A percentile compares a stretch with the other conserved stretches of the same genome.
Evolutionary conservation across 2,329 filamentous ascomycete genomes (phyloP).

Genomic region (Ophiosphaerella korrae): DNA sequence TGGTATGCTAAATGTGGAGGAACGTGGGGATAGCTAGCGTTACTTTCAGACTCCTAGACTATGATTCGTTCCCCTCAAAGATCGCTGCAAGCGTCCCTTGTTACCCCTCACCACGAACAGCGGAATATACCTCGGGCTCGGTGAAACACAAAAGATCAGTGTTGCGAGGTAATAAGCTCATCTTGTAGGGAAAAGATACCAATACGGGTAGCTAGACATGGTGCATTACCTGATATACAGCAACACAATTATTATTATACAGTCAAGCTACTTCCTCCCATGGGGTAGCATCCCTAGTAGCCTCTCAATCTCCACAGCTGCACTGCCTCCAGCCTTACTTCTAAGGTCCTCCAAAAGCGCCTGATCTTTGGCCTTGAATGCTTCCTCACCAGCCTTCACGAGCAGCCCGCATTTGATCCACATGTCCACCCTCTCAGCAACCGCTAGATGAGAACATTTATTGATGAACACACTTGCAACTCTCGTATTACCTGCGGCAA

Average conservation of each 20-base stretch:
- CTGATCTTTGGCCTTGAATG: constrained; percentile 78
- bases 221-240: background rate
- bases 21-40: constrained; percentile 13
- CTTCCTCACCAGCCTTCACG: constrained; percentile 88
- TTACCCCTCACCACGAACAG: too few species aligned
- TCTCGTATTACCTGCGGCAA: constrained; percentile 88
- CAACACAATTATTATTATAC: background rate
- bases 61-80: too few species aligned
- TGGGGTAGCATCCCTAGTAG: constrained; percentile 61
- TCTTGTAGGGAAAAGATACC: too few species aligned
- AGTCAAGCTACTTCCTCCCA: constrained; percentile 12
- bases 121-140: too few species aligned
- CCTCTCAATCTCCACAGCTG: constrained; percentile 80
- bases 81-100: too few species aligned
- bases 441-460: constrained; percentile 77
- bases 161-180: too few species aligned
- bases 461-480: constrained; percentile 83
- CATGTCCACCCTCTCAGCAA: constrained; percentile 80
- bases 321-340: constrained; percentile 72
- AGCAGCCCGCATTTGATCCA: constrained; percentile 95
- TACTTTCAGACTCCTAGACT: too few species aligned
- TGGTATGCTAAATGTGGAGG: background rate
- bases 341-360: constrained; percentile 75
- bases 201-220: background rate
- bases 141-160: too few species aligned